Percentiles rank a stretch among this genome's conserved stretches.
Conservation (phyloP, 2,329 filamentous ascomycete genomes). For the Aspergillus piperis region DNA sequence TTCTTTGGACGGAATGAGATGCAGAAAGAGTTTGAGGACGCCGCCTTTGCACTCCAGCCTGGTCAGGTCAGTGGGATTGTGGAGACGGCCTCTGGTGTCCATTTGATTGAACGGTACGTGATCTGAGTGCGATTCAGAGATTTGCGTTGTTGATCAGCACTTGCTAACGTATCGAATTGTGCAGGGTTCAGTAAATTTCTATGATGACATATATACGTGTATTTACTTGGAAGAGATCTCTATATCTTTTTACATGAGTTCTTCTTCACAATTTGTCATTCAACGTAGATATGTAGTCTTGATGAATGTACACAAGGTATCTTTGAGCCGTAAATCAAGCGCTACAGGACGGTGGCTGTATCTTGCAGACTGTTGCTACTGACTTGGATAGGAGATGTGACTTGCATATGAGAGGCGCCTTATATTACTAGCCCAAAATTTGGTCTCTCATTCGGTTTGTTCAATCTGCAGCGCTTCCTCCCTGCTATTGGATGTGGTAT, state of each 20-base stretch:
- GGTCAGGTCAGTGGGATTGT: slow-evolving; percentile 85
- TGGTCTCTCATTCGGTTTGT: too few relatives aligned
- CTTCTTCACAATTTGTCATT: background rate
- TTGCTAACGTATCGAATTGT: background rate
- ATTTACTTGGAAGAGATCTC: background rate
- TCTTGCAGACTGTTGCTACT: too few relatives aligned
- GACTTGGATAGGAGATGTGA: too few relatives aligned
- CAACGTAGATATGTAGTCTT: background rate
- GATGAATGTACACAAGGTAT: too few relatives aligned
- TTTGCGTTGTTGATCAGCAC: background rate
- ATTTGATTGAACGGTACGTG: slow-evolving; percentile 88
- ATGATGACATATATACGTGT: background rate
- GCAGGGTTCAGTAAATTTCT: slow-evolving; percentile 27
- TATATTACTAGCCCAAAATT: too few relatives aligned
- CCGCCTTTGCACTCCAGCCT: slow-evolving; percentile 83
- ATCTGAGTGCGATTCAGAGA: background rate
- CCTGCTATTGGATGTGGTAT: too few relatives aligned
- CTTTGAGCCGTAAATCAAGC: too few relatives aligned
- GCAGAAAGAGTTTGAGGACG: slow-evolving; percentile 98
- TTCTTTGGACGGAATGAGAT: slow-evolving; percentile 95
- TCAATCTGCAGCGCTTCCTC: too few relatives aligned
- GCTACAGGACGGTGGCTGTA: too few relatives aligned
- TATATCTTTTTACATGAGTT: slow-evolving; percentile 10
- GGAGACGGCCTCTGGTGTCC: slow-evolving; percentile 89
- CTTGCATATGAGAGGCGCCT: too few relatives aligned